Conservation (phyloP, 1,284 basidiomycete genomes). For the Irpex lacteus region DNA sequence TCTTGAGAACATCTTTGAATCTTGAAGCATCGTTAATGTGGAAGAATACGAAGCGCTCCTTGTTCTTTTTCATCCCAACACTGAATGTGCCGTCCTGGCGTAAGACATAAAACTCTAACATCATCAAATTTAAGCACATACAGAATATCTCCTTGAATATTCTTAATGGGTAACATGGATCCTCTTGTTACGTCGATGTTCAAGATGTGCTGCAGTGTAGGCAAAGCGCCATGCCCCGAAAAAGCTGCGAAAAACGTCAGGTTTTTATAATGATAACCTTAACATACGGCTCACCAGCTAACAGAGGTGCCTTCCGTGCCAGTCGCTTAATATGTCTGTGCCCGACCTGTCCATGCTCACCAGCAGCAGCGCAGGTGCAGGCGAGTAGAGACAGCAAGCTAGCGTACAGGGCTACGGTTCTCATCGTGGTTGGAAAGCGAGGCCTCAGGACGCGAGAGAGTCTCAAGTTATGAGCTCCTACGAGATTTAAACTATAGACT, state of each 20-base stretch:
- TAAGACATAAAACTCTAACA: not conserved
- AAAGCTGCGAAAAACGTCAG: not conserved
- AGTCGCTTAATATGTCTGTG: not conserved
- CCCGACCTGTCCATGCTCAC: not conserved
- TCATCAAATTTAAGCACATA: not conserved
- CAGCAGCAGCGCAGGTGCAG: not conserved
- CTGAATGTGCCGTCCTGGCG: not conserved
- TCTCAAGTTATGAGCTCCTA: too few species aligned
- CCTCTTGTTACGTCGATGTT: not conserved
- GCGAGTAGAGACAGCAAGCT: not conserved
- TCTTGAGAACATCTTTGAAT: constrained; percentile 11
- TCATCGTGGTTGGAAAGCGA: not conserved
- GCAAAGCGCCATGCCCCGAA: not conserved
- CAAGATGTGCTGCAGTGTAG: not conserved
- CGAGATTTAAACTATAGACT: too few species aligned
- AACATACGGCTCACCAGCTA: not conserved
- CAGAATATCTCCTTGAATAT: not conserved
- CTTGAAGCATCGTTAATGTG: constrained; percentile 10
- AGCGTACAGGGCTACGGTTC: not conserved
- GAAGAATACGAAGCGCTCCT: constrained; percentile 12
- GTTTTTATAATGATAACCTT: not conserved
- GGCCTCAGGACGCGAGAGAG: not conserved
- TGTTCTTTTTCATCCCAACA: constrained; percentile 14
- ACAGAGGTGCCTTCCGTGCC: not conserved
- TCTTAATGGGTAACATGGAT: not conserved